Conservation (phyloP, 371 early-diverging fungal species). For the Mucor racemosus region DNA sequence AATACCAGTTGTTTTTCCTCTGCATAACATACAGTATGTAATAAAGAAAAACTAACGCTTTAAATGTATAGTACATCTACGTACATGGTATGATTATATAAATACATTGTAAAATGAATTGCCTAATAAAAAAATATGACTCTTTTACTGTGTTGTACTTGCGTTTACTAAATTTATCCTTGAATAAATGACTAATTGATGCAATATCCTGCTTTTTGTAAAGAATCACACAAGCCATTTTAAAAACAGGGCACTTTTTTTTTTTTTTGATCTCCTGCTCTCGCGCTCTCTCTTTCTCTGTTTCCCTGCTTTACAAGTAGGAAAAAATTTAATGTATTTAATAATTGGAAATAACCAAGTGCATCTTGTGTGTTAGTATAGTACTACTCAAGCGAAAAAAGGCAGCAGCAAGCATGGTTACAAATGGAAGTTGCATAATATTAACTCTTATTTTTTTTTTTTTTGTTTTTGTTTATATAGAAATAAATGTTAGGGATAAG, state of each 20-base stretch:
- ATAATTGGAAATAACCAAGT: not conserved
- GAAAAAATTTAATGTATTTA: not conserved
- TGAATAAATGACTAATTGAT: slow-evolving; percentile 1
- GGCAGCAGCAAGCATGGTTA: not conserved
- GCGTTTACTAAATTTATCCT: slow-evolving; percentile 5
- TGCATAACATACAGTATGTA: not conserved
- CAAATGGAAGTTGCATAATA: slow-evolving; percentile 4
- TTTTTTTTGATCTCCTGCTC: not conserved
- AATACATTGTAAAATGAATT: not conserved
- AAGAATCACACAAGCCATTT: not conserved
- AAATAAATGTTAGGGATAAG: no score
- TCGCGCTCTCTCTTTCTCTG: no score
- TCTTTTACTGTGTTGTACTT: not conserved
- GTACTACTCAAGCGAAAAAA: not conserved
- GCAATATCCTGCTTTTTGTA: not conserved
- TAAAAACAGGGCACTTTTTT: not conserved
- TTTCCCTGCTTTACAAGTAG: not conserved
- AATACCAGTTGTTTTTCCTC: not conserved
- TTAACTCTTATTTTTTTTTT: not conserved
- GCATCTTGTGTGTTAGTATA: no score
- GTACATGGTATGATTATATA: not conserved
- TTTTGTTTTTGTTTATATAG: no score
- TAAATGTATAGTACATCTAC: not conserved
- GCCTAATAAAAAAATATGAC: not conserved
- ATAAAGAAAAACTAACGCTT: no score